These are phyloP conservation scores for Xylaria multiplex DNA, from an alignment of 2,329 filamentous ascomycete species.

Conservation along the genomic window DNA sequence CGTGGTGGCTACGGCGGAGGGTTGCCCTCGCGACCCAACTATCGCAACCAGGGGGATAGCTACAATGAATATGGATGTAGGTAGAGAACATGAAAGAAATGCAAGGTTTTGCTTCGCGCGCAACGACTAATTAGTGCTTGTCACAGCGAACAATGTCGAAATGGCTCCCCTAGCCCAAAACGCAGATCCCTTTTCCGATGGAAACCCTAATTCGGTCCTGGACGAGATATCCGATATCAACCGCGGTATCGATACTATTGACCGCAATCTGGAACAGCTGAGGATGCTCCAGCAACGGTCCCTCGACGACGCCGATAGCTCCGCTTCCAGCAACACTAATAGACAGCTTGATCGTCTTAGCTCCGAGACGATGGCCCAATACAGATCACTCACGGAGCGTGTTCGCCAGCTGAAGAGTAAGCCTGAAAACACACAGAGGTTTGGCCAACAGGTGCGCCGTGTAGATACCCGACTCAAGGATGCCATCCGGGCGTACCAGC, in stretches of 20 bases:
- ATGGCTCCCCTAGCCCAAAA: constrained; percentile 73
- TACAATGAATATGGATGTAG: constrained; percentile 55
- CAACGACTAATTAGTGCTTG: constrained; percentile 36
- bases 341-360: constrained; percentile 78
- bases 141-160: constrained; percentile 67
- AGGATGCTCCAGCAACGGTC: constrained; percentile 75
- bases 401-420: constrained; percentile 85
- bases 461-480: constrained; percentile 82
- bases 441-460: constrained; percentile 81
- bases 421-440: constrained; percentile 78
- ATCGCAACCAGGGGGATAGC: constrained; percentile 33
- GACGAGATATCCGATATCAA: constrained; percentile 87
- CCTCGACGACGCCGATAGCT: constrained; percentile 79
- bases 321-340: constrained; percentile 70
- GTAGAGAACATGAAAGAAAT: constrained; percentile 22
- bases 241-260: constrained; percentile 77
- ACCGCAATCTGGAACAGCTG: constrained; percentile 76
- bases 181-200: constrained; percentile 56
- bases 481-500: constrained; percentile 84
- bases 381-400: constrained; percentile 80
- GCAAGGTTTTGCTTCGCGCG: background rate
- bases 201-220: constrained; percentile 79
- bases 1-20: constrained; percentile 53
- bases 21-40: constrained; percentile 37
- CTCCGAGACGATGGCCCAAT: constrained; percentile 83